Evolutionary conservation across 257 asterid genomes (phyloP).

Genomic region (Ophiorrhiza pumila): DNA sequence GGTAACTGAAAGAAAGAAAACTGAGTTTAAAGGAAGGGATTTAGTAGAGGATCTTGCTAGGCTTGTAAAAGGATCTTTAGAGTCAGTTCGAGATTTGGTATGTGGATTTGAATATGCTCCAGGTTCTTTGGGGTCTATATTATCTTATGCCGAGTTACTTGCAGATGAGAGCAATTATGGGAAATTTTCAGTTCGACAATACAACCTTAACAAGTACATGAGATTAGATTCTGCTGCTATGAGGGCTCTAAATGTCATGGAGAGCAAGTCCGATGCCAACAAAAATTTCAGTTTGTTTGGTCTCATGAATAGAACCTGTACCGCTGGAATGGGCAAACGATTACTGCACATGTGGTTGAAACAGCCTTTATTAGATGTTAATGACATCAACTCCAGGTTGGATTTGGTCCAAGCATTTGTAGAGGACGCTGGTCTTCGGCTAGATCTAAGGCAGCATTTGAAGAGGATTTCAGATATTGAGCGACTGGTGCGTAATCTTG

Average conservation of each 20-base stretch:
- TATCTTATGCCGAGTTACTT: conserved; percentile 77
- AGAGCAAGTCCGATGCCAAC: conserved; percentile 96
- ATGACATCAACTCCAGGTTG: conserved; percentile 74
- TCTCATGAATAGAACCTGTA: conserved; percentile 90
- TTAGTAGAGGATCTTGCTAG: conserved; percentile 82
- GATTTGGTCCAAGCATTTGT: conserved; percentile 91
- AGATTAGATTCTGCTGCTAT: conserved; percentile 98
- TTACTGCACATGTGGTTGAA: conserved; percentile 89
- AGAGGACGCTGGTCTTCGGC: conserved; percentile 80
- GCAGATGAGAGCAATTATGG: conserved; percentile 93
- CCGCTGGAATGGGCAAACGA: conserved; percentile 98
- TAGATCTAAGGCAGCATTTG: conserved; percentile 86
- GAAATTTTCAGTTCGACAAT: conserved; percentile 57
- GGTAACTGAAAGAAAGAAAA: conserved; percentile 82
- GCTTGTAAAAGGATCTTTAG: conserved; percentile 84
- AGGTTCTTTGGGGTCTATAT: conserved; percentile 70
- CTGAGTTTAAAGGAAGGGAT: conserved; percentile 86
- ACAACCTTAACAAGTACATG: conserved; percentile 82
- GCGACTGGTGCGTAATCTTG: conserved; percentile 69
- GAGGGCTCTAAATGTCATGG: conserved; percentile 97
- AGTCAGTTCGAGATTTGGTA: conserved; percentile 73
- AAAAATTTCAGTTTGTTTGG: conserved; percentile 93
- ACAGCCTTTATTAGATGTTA: conserved; percentile 79
- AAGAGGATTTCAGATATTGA: conserved; percentile 92
- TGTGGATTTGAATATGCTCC: conserved; percentile 79